Evolutionary conservation across 2,329 filamentous ascomycete species (phyloP).

Genomic region (Mycosphaerelloides madeirae): DNA sequence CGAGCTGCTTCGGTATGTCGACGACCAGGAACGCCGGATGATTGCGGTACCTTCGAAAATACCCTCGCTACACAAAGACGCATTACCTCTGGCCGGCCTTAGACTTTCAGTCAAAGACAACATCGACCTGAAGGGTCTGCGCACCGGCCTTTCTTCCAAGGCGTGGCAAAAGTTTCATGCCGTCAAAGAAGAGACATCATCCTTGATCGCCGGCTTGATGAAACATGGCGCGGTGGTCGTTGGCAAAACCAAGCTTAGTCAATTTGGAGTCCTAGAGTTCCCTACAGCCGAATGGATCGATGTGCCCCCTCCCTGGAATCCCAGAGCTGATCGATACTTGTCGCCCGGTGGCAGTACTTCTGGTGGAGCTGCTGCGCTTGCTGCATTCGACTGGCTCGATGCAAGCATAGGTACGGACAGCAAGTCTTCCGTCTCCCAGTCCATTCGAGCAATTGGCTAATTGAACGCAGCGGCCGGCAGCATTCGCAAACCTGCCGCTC

Average conservation of each 20-base stretch:
- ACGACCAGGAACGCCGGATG: too few relatives aligned
- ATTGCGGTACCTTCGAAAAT: too few relatives aligned
- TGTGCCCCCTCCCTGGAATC: slow-evolving; percentile 38
- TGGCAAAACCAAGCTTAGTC: slow-evolving; percentile 38
- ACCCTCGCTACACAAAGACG: too few relatives aligned
- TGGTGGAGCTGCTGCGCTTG: slow-evolving; percentile 38
- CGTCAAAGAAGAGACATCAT: slow-evolving; percentile 38
- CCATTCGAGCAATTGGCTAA: neutral
- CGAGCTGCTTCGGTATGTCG: too few relatives aligned
- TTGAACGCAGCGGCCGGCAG: slow-evolving; percentile 4
- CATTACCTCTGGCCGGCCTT: too few relatives aligned
- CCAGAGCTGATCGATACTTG: slow-evolving; percentile 47
- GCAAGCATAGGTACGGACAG: slow-evolving; percentile 20
- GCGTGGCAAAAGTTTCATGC: slow-evolving; percentile 19
- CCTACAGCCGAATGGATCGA: slow-evolving; percentile 33
- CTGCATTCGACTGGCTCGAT: slow-evolving; percentile 38
- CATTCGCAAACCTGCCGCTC: slow-evolving; percentile 1
- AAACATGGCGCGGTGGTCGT: slow-evolving; percentile 52
- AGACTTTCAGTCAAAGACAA: too few relatives aligned
- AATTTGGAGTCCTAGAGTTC: slow-evolving; percentile 18
- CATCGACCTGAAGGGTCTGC: too few relatives aligned
- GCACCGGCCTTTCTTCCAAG: too few relatives aligned
- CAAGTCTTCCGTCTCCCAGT: slow-evolving; percentile 4
- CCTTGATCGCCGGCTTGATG: slow-evolving; percentile 44
- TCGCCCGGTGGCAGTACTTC: slow-evolving; percentile 35